Base-by-base conservation (phyloP, 2,329 filamentous ascomycete genomes). In the Colletotrichum destructivum region DNA sequence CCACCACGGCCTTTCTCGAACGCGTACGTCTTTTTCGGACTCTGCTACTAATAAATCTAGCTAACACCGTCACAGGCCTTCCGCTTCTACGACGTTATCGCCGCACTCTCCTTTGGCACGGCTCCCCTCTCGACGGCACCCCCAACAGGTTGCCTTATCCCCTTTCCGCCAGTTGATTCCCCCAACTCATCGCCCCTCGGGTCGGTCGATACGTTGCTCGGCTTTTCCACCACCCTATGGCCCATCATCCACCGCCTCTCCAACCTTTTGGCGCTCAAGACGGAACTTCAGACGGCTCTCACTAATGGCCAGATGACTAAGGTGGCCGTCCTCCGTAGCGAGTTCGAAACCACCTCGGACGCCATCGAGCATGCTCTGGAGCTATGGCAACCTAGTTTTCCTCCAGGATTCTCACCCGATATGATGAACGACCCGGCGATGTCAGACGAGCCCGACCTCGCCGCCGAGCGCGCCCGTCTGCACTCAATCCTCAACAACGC, bases 1-100 rank as follows among this genome's bases (percentile, higher is more conserved):
- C 88, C 1, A 89, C 89, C 0, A 84, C 86, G 52, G 79, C 85
- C 52, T 92, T 91, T 73, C 80, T 92, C 2, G 89, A 91, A 78
- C 83, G 89, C 16, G 89, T 91, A 81, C 74, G 73, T 8, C 40
- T 8, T 23, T 7, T n/a, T 1, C 3, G n/a, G 23, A 13, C 8
- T 38, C 57, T 15, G 64, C 49, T 21, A 12, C 26, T 35, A 31
- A 7, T 21, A 3, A 26, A 5, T 18, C n/a, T n/a, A 31, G 4
- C 15, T 42, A 18, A 52, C n/a, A 52, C 31, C 1, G 9, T 15
- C 6, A 23, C 66, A 91, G 89, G 89, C 89, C 1, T 92, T 91
- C 75, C 86, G 88, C 7, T 91, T 91, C 75, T 91, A 91, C 79
- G 89, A 91, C 76, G 89, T 91, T 26, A 91, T 91, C 67, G 87